Evolutionary conservation across 371 early-diverging fungal genomes (phyloP).

Genomic region (Entomophthora muscae): DNA sequence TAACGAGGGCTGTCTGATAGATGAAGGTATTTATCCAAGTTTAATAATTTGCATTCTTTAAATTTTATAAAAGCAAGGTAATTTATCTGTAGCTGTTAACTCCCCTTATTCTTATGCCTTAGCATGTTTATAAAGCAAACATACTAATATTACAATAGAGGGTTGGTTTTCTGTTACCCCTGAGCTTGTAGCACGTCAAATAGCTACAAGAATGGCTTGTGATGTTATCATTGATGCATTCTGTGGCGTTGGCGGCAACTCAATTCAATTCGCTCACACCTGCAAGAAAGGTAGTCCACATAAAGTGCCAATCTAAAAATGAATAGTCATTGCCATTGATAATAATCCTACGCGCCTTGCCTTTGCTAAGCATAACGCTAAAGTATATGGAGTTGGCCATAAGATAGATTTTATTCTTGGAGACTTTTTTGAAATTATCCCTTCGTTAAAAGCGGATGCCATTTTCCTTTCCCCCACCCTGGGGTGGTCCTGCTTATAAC

Average conservation of each 20-base stretch:
- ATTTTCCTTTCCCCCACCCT: constrained; percentile 90
- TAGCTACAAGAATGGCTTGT: constrained; percentile 51
- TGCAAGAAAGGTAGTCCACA: constrained; percentile 1
- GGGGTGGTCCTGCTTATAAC: constrained; percentile 49
- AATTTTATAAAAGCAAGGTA: neutral
- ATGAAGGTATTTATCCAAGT: constrained; percentile 29
- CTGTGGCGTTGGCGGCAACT: constrained; percentile 90
- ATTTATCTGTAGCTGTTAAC: neutral
- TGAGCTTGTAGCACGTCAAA: constrained; percentile 69
- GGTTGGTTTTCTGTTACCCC: constrained; percentile 96
- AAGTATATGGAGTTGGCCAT: constrained; percentile 76
- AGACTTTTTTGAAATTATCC: constrained; percentile 51
- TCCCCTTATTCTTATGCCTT: neutral
- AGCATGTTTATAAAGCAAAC: neutral
- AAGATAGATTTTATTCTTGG: constrained; percentile 82
- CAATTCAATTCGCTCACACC: constrained; percentile 29
- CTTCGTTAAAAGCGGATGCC: constrained; percentile 52
- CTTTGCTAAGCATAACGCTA: constrained; percentile 74
- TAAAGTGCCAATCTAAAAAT: too few relatives aligned
- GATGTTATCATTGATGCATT: constrained; percentile 77
- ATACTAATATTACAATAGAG: constrained; percentile 22
- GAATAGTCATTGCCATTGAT: constrained; percentile 83
- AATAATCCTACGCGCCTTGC: constrained; percentile 59
- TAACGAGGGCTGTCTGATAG: constrained; percentile 72
- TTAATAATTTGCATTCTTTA: neutral